phyloP scores from a whole-genome alignment of 2,329 filamentous ascomycete genomes.

The Neocatenulostroma microsporum region DNA sequence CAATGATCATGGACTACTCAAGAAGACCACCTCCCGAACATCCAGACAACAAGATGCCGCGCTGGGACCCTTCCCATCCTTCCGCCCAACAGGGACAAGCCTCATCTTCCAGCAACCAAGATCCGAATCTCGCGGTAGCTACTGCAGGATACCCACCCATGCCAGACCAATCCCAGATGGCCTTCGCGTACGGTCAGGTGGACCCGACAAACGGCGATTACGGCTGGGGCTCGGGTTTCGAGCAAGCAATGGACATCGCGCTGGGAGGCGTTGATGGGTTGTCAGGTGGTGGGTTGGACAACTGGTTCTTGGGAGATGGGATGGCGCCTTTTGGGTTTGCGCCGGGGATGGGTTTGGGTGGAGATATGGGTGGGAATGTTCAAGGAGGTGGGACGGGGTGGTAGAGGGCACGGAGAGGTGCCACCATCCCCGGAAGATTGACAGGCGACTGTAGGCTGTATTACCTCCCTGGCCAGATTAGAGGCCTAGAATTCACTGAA shows the following conservation, averaged over 20 bases:
- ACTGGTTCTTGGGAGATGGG: slow-evolving; percentile 25
- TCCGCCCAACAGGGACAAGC: neutral
- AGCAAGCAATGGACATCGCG: slow-evolving; percentile 31
- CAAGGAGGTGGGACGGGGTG: no score
- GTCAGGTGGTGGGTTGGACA: slow-evolving; percentile 25
- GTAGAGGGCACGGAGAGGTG: no score
- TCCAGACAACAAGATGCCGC: slow-evolving; percentile 13
- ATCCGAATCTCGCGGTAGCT: no score
- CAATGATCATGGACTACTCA: slow-evolving; percentile 16
- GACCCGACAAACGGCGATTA: slow-evolving; percentile 16
- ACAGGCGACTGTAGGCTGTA: no score
- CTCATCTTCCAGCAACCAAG: neutral
- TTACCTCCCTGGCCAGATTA: no score
- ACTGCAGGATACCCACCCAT: neutral
- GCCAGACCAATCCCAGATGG: no score
- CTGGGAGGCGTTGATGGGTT: slow-evolving; percentile 26
- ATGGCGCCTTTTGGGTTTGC: slow-evolving; percentile 22
- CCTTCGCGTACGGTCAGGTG: no score
- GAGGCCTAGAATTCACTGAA: no score
- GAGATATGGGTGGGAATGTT: slow-evolving; percentile 3
- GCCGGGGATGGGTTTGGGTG: slow-evolving; percentile 7
- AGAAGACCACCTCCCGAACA: slow-evolving; percentile 10
- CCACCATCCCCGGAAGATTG: no score
- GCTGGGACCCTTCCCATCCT: neutral
- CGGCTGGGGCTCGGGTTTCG: slow-evolving; percentile 29